A percentile compares a stretch with the other conserved stretches of the same genome.
Conservation (phyloP, 805 yeast species). For the Yarrowia keelungensis region DNA sequence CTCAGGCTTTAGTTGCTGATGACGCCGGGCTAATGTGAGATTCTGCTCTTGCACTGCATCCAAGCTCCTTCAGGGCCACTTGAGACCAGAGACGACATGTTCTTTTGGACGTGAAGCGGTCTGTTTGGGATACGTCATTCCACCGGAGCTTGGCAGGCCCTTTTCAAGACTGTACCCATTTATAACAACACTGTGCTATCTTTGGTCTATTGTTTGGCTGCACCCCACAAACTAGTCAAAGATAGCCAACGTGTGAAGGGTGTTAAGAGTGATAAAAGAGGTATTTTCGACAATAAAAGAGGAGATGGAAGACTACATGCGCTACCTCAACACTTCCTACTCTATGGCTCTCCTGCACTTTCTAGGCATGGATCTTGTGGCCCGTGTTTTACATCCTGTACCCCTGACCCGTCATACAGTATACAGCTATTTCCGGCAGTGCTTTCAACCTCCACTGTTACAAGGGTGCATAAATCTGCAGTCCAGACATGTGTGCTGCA, state of each 20-base stretch:
- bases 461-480: conserved; percentile 22
- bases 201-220: conserved; percentile 28
- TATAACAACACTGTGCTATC: conserved; percentile 27
- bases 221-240: conserved; percentile 9
- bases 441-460: conserved; percentile 8
- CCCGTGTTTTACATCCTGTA: conserved; percentile 2
- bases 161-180: conserved; percentile 28
- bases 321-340: not conserved
- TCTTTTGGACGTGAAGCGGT: not conserved
- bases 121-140: not conserved
- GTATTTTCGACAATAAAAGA: too few species aligned
- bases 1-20: too few species aligned
- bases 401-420: conserved; percentile 35
- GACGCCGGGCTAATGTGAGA: not conserved
- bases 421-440: conserved; percentile 25
- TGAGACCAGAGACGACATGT: not conserved
- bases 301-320: too few species aligned
- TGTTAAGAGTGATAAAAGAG: too few species aligned
- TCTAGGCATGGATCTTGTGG: not conserved
- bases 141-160: conserved; percentile 1
- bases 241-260: too few species aligned
- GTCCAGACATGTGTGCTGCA: conserved; percentile 33
- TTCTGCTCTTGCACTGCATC: too few species aligned
- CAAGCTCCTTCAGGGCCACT: too few species aligned
- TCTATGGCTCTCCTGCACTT: conserved; percentile 13